phyloP scores from a whole-genome alignment of 371 early-diverging fungal genomes.

The Mucor lusitanicus region DNA sequence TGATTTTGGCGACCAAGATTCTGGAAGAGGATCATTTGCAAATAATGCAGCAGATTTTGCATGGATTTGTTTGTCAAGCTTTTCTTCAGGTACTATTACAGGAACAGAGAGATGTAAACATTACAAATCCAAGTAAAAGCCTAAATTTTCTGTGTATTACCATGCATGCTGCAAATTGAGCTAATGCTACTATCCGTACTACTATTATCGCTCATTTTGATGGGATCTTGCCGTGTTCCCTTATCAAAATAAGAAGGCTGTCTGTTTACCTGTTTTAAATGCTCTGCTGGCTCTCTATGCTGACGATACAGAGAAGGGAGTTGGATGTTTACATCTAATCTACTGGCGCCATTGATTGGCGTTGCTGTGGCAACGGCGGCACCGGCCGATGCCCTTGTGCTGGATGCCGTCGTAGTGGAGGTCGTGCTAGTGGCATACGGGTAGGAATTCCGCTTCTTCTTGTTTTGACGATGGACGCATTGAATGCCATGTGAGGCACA shows the following conservation, averaged over 20 bases:
- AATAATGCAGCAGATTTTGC: slow-evolving; percentile 25
- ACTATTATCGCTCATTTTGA: neutral
- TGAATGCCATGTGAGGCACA: slow-evolving; percentile 39
- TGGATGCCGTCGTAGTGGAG: no score
- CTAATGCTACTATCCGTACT: slow-evolving; percentile 2
- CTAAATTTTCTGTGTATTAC: neutral
- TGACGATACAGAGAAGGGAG: slow-evolving; percentile 4
- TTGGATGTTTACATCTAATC: neutral
- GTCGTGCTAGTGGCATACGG: neutral
- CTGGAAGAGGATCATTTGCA: slow-evolving; percentile 11
- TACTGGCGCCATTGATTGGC: no score
- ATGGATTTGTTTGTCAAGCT: neutral
- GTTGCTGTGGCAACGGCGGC: no score
- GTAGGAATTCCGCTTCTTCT: slow-evolving; percentile 20
- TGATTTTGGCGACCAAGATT: neutral
- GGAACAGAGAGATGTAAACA: neutral
- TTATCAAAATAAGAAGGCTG: slow-evolving; percentile 3
- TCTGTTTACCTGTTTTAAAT: neutral
- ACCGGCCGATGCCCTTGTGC: neutral
- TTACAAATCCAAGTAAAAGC: neutral
- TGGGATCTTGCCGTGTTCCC: neutral
- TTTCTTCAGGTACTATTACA: neutral
- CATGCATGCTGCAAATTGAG: slow-evolving; percentile 2
- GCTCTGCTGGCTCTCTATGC: neutral
- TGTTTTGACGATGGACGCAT: slow-evolving; percentile 35